Evolutionary conservation across 352 stramenopile genomes (phyloP).

Genomic region (Albugo candida): DNA sequence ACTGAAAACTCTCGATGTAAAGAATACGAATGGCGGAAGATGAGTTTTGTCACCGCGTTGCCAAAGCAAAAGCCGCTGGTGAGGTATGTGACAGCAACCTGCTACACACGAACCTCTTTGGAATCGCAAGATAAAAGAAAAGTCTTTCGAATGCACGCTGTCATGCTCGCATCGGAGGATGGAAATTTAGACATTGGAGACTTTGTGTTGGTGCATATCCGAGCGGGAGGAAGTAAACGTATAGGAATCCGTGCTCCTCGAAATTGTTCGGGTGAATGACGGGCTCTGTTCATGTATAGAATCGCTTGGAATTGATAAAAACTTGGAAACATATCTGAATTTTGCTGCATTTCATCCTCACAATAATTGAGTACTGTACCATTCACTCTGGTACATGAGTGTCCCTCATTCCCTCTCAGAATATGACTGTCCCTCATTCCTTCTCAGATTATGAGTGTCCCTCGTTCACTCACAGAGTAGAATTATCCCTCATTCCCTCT

Average conservation of each 20-base stretch:
- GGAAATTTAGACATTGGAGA: constrained; percentile 26
- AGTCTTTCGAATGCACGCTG: constrained; percentile 59
- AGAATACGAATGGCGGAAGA: constrained; percentile 67
- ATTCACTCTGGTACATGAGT: no score
- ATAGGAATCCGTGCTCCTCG: constrained; percentile 21
- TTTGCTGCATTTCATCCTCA: no score
- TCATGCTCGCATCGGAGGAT: constrained; percentile 36
- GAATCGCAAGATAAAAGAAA: constrained; percentile 10
- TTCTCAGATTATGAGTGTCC: no score
- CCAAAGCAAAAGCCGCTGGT: constrained; percentile 56
- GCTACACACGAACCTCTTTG: constrained; percentile 23
- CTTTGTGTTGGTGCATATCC: constrained; percentile 59
- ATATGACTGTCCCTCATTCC: no score
- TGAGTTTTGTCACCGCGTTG: constrained; percentile 56
- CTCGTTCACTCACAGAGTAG: no score
- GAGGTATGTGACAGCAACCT: constrained; percentile 58
- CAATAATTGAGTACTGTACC: no score
- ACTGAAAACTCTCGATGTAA: constrained; percentile 14
- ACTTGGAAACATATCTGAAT: no score
- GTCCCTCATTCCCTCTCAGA: no score
- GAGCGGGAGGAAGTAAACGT: constrained; percentile 45
- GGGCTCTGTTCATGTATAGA: no score
- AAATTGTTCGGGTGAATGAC: no score
- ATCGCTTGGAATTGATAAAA: no score
- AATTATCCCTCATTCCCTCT: no score